Conservation (phyloP, 2,329 filamentous ascomycete species). For the Microcera coccophila region DNA sequence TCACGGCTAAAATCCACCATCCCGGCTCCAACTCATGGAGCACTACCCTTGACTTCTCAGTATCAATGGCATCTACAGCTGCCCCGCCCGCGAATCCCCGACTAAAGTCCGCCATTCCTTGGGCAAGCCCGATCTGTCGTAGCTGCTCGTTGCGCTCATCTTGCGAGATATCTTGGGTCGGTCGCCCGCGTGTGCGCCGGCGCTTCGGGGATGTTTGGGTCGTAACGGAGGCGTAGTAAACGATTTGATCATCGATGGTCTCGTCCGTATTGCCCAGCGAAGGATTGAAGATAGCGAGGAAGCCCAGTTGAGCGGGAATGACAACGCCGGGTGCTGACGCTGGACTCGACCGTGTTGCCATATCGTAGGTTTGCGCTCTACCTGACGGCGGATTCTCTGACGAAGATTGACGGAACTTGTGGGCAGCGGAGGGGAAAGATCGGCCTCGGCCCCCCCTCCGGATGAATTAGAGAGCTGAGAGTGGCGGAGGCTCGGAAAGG, state of each 20-base stretch:
- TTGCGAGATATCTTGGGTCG: slow-evolving; percentile 44
- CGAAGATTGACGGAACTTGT: no score
- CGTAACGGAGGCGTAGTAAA: slow-evolving; percentile 77
- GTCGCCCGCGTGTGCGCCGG: slow-evolving; percentile 40
- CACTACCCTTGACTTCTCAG: slow-evolving; percentile 80
- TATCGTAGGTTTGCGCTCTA: no score
- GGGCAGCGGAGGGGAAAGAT: no score
- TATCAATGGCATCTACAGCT: slow-evolving; percentile 81
- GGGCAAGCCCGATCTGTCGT: slow-evolving; percentile 89
- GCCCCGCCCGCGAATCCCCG: slow-evolving; percentile 77
- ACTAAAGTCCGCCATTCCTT: slow-evolving; percentile 93
- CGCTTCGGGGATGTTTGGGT: slow-evolving; percentile 39
- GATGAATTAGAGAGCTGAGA: no score
- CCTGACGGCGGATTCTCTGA: no score
- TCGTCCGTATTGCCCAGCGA: slow-evolving; percentile 60
- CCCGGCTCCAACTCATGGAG: slow-evolving; percentile 81
- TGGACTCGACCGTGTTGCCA: slow-evolving; percentile 16
- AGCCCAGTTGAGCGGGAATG: slow-evolving; percentile 77
- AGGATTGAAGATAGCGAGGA: slow-evolving; percentile 93
- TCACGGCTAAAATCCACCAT: slow-evolving; percentile 93
- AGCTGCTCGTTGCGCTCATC: slow-evolving; percentile 81
- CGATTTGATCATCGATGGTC: slow-evolving; percentile 72
- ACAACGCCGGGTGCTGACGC: slow-evolving; percentile 21
- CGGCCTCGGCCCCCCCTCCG: no score
- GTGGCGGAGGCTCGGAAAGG: no score